Percentiles rank a stretch among this genome's conserved stretches.
phyloP scores from a whole-genome alignment of 192 early-diverging fungal species.

The Coemansia erecta region DNA sequence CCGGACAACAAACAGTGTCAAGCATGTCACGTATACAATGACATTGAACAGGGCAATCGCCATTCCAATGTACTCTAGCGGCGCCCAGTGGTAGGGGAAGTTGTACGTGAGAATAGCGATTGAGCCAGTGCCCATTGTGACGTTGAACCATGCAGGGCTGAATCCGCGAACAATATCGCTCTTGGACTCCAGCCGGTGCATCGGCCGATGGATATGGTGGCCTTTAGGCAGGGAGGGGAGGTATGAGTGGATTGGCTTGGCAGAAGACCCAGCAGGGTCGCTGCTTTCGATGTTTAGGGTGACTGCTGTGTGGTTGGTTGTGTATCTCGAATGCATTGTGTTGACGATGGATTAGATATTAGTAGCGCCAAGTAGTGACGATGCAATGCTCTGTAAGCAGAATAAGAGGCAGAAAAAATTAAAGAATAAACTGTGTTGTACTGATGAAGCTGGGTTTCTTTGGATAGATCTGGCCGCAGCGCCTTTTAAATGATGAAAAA shows the following conservation, averaged over 20 bases:
- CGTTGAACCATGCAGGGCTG: conserved; percentile 58
- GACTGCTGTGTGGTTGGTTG: conserved; percentile 6
- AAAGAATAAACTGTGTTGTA: not conserved
- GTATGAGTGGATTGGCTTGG: not conserved
- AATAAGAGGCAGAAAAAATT: not conserved
- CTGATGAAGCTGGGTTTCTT: not conserved
- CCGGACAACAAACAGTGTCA: conserved; percentile 28
- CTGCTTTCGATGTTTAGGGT: not conserved
- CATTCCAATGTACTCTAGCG: conserved; percentile 41
- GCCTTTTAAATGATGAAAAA: no score
- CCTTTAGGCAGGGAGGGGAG: not conserved
- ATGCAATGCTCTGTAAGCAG: not conserved
- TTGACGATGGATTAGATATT: not conserved
- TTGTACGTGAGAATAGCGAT: conserved; percentile 24
- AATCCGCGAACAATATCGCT: conserved; percentile 49
- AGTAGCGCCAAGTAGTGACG: not conserved
- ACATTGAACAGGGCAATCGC: conserved; percentile 44
- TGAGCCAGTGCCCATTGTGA: conserved; percentile 57
- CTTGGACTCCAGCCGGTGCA: conserved; percentile 34
- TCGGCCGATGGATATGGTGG: conserved; percentile 39
- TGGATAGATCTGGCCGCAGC: not conserved
- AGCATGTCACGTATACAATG: conserved; percentile 30
- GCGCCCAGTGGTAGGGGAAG: conserved; percentile 47
- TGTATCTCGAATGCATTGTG: conserved; percentile 3
- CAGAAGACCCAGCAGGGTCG: not conserved